Evolutionary conservation across 768 basidiomycete species (phyloP).

Genomic region (Baorangia bicolor): DNA sequence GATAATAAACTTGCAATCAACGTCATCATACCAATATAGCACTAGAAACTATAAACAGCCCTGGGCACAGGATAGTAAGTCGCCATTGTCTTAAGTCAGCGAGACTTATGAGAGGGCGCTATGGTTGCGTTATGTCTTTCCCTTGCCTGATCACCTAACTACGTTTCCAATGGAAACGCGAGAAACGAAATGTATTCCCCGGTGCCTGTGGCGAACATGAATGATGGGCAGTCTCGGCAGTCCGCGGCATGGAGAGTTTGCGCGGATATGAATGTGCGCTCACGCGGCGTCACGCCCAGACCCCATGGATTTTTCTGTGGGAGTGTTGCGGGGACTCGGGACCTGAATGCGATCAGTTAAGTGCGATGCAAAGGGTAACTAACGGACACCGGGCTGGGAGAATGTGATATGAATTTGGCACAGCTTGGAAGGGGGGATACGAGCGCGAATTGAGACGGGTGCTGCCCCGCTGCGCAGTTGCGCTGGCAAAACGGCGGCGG

Average conservation of each 20-base stretch:
- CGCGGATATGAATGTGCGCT: slow-evolving; percentile 33
- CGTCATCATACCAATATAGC: background rate
- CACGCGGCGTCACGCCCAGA: slow-evolving; percentile 14
- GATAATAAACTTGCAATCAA: background rate
- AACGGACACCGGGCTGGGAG: background rate
- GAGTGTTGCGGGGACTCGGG: background rate
- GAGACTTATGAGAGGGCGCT: background rate
- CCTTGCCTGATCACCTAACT: slow-evolving; percentile 15
- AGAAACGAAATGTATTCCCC: slow-evolving; percentile 20
- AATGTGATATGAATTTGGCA: background rate
- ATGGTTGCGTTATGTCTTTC: slow-evolving; percentile 2
- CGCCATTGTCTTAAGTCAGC: background rate
- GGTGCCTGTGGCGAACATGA: slow-evolving; percentile 30
- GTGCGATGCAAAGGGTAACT: slow-evolving; percentile 9
- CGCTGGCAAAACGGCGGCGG: no score
- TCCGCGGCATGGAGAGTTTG: slow-evolving; percentile 26
- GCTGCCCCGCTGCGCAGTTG: no score
- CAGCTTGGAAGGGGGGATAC: background rate
- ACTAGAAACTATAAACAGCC: background rate
- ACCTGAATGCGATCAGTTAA: slow-evolving; percentile 1
- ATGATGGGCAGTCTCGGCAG: slow-evolving; percentile 23
- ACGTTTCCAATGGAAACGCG: slow-evolving; percentile 25
- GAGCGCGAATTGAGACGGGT: no score
- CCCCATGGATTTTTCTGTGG: slow-evolving; percentile 3
- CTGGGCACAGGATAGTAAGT: background rate